phyloP scores from a whole-genome alignment of 169 alveolate genomes.

The Cryptosporidium ryanae region DNA sequence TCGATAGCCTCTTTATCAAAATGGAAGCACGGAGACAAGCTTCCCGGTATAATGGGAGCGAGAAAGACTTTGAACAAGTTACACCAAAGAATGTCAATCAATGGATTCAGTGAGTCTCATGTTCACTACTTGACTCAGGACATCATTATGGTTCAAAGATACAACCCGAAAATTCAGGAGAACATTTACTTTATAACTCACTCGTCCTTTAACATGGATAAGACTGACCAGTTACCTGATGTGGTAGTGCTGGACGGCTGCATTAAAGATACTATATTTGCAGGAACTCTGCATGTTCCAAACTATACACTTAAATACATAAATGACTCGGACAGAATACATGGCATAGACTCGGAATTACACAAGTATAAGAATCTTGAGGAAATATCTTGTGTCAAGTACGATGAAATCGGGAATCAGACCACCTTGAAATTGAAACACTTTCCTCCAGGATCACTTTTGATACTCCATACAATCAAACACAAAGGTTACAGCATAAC shows the following conservation, averaged over 20 bases:
- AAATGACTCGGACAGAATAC: constrained; percentile 63
- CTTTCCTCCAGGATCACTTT: constrained; percentile 79
- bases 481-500: constrained; percentile 35
- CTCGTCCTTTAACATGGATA: constrained; percentile 52
- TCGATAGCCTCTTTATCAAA: constrained; percentile 55
- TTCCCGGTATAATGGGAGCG: constrained; percentile 82
- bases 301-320: constrained; percentile 44
- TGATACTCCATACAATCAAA: constrained; percentile 75
- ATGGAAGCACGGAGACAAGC: constrained; percentile 70
- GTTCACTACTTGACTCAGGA: constrained; percentile 75
- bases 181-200: constrained; percentile 74
- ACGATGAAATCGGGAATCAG: constrained; percentile 17
- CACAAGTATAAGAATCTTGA: constrained; percentile 26
- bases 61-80: constrained; percentile 82
- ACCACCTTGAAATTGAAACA: constrained; percentile 69
- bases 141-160: constrained; percentile 75
- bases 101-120: constrained; percentile 77
- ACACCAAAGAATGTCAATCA: constrained; percentile 80
- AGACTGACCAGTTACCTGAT: constrained; percentile 45
- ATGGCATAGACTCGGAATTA: constrained; percentile 72
- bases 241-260: constrained; percentile 41
- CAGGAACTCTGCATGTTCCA: constrained; percentile 73
- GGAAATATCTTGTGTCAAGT: constrained; percentile 31
- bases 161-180: constrained; percentile 77
- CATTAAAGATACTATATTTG: constrained; percentile 69